Evolutionary conservation across 108 stramenopile genomes (phyloP).

Genomic region (Stephanodiscus minutulus): DNA sequence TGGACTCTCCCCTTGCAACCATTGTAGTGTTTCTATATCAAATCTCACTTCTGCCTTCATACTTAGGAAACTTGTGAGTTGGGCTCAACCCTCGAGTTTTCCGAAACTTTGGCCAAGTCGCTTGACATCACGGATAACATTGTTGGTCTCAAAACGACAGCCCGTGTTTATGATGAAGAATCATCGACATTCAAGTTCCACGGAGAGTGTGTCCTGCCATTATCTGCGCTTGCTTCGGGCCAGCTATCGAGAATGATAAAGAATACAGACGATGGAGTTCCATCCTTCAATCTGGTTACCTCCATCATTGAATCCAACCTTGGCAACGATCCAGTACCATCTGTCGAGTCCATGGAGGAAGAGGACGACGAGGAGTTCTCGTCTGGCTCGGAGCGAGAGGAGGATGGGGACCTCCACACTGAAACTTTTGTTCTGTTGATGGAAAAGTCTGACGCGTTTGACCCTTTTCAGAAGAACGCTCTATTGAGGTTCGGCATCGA

Average conservation of each 20-base stretch:
- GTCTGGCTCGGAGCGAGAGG: slow-evolving; percentile 1
- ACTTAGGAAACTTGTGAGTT: slow-evolving; percentile 2
- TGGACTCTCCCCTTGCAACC: not conserved
- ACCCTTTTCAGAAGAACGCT: slow-evolving; percentile 36
- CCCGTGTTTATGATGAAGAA: slow-evolving; percentile 5
- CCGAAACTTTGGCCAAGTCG: slow-evolving; percentile 33
- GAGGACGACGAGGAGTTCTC: slow-evolving; percentile 12
- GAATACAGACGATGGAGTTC: slow-evolving; percentile 20
- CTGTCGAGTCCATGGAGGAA: slow-evolving; percentile 6
- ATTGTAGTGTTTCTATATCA: not conserved
- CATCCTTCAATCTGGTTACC: slow-evolving; percentile 34
- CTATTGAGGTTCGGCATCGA: slow-evolving; percentile 39
- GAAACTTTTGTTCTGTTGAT: slow-evolving; percentile 42
- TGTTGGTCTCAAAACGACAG: slow-evolving; percentile 29
- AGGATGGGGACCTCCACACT: not conserved
- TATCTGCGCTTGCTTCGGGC: slow-evolving; percentile 28
- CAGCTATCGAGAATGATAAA: slow-evolving; percentile 21
- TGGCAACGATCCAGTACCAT: not conserved
- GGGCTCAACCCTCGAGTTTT: slow-evolving; percentile 19
- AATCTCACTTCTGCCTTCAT: not conserved
- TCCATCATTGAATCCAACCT: slow-evolving; percentile 10
- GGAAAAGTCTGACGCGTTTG: slow-evolving; percentile 24
- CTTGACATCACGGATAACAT: slow-evolving; percentile 33
- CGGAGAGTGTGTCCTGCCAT: slow-evolving; percentile 36
- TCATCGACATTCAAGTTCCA: slow-evolving; percentile 28